A percentile compares a stretch with the other conserved stretches of the same genome.
These are phyloP conservation scores for Dactylis glomerata DNA, from an alignment of 176 grass and related monocot species.

Conservation along the genomic window DNA sequence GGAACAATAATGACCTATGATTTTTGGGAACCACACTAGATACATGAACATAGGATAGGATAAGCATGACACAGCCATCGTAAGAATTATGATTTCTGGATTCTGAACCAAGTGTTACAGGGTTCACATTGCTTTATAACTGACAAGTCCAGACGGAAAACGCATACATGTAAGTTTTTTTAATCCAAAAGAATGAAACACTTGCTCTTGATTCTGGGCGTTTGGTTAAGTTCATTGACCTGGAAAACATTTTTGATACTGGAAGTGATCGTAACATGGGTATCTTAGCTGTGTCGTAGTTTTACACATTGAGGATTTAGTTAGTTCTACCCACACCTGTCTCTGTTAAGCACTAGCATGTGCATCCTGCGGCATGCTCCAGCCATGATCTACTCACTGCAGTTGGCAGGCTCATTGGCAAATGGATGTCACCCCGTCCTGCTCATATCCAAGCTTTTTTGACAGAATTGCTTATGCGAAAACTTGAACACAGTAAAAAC, in stretches of 20 bases:
- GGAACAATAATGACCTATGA: background rate
- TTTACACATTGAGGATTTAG: background rate
- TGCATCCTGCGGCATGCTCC: conserved; percentile 1
- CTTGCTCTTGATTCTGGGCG: background rate
- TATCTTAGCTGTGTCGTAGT: background rate
- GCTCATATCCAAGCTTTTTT: background rate
- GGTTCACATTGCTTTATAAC: background rate
- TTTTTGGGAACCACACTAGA: conserved; percentile 21
- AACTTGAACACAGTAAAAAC: background rate
- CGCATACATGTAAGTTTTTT: background rate
- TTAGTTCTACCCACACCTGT: background rate
- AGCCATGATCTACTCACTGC: background rate
- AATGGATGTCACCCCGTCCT: background rate
- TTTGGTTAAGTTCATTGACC: background rate
- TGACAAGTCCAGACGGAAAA: background rate
- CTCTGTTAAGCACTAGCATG: background rate
- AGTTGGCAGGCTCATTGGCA: background rate
- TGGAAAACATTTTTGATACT: background rate
- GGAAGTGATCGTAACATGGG: background rate
- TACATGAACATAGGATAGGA: conserved; percentile 4
- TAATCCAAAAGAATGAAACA: background rate
- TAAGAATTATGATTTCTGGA: background rate
- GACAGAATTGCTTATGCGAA: background rate
- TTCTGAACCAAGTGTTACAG: conserved; percentile 8
- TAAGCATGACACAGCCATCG: background rate